phyloP scores from a whole-genome alignment of 768 basidiomycete genomes.

The Leucocoprinus sp. region DNA sequence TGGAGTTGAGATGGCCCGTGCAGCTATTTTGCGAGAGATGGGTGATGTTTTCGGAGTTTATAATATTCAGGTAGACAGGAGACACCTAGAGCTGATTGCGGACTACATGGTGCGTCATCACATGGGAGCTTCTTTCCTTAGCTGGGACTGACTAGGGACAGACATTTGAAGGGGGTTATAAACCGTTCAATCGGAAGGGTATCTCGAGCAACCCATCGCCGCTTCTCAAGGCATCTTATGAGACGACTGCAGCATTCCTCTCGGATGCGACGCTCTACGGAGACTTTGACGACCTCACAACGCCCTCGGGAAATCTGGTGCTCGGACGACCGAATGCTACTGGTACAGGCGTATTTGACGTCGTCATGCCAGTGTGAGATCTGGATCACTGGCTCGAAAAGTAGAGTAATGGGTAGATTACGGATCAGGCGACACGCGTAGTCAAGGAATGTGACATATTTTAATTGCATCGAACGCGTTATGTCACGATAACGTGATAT shows the following conservation, averaged over 20 bases:
- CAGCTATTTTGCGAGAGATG: slow-evolving; percentile 86
- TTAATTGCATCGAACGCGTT: slow-evolving; percentile 20
- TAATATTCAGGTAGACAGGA: slow-evolving; percentile 88
- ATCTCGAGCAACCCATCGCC: slow-evolving; percentile 92
- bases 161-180: slow-evolving; percentile 98
- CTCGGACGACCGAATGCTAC: slow-evolving; percentile 77
- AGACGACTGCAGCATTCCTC: slow-evolving; percentile 89
- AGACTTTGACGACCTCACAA: slow-evolving; percentile 88
- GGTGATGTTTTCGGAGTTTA: slow-evolving; percentile 89
- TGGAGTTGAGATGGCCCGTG: slow-evolving; percentile 94
- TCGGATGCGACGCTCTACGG: slow-evolving; percentile 92
- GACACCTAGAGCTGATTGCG: slow-evolving; percentile 94
- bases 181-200: slow-evolving; percentile 95
- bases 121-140: slow-evolving; percentile 18
- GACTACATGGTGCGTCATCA: slow-evolving; percentile 83
- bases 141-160: slow-evolving; percentile 22
- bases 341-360: slow-evolving; percentile 95
- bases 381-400: slow-evolving; percentile 11
- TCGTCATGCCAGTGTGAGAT: slow-evolving; percentile 48
- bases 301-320: slow-evolving; percentile 89
- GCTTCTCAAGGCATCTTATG: slow-evolving; percentile 93
- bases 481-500: slow-evolving; percentile 30
- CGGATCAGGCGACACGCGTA: slow-evolving; percentile 2
- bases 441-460: slow-evolving; percentile 12
- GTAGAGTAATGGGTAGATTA: slow-evolving; percentile 9